Conservation (phyloP, 495 filamentous ascomycete species). For the Daldinia vernicosa region DNA sequence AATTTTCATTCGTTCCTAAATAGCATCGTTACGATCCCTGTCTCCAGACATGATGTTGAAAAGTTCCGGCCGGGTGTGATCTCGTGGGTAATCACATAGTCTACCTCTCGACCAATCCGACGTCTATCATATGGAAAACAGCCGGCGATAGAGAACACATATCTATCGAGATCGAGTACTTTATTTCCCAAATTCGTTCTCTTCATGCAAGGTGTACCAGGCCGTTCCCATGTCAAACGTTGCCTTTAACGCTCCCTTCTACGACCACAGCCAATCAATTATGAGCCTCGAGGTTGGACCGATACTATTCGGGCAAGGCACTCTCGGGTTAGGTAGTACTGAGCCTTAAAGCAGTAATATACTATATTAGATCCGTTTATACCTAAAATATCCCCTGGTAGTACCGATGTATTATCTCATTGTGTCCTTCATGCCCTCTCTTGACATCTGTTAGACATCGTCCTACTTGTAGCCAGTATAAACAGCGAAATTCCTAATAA, state of each 20-base stretch:
- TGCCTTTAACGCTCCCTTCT: not conserved
- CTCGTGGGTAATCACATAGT: constrained; percentile 1
- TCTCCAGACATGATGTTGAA: not conserved
- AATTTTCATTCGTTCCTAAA: not conserved
- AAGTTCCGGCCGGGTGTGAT: constrained; percentile 4
- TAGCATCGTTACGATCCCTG: not conserved
- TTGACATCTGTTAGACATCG: not conserved
- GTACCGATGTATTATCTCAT: not conserved
- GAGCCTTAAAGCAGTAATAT: not conserved
- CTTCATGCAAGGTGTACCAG: not conserved
- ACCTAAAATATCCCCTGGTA: not conserved
- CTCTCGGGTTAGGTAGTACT: constrained; percentile 5
- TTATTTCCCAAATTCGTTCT: not conserved
- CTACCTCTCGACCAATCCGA: not conserved
- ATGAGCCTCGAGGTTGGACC: constrained; percentile 1
- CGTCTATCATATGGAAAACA: constrained; percentile 5
- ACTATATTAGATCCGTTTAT: not conserved
- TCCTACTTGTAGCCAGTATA: not conserved
- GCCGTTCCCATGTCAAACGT: not conserved
- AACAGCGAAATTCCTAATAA: not conserved
- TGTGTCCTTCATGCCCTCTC: not conserved
- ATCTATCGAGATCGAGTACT: constrained; percentile 11
- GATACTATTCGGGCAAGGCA: constrained; percentile 20
- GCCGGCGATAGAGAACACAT: constrained; percentile 4
- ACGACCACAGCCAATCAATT: constrained; percentile 16